A percentile compares a stretch with the other conserved stretches of the same genome.
Conservation (phyloP, 768 basidiomycete species). For the Tulasnella sp. region DNA sequence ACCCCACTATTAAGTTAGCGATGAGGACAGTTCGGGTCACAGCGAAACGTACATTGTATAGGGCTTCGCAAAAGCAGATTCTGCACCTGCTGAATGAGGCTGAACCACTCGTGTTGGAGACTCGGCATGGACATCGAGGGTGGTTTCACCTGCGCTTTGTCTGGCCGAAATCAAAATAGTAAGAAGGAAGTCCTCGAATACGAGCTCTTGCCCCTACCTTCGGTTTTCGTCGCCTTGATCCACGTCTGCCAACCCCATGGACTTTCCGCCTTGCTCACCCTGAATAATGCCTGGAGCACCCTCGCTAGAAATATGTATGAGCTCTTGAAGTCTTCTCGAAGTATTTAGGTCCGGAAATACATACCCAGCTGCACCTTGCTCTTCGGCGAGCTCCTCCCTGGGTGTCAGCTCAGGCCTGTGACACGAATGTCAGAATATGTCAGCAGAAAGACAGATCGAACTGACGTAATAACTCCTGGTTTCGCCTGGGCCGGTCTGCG, state of each 20-base stretch:
- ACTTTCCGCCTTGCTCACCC: not conserved
- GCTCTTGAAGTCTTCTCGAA: not conserved
- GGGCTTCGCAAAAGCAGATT: not conserved
- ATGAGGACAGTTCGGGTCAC: not conserved
- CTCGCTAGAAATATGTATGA: not conserved
- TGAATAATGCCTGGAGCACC: not conserved
- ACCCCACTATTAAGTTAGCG: not conserved
- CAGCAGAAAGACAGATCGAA: not conserved
- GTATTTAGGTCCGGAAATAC: not conserved
- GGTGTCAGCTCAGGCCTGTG: not conserved
- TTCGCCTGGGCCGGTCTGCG: not conserved
- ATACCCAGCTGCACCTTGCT: not conserved
- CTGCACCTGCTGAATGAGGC: not conserved
- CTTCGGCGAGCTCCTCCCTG: not conserved
- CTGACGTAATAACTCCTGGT: not conserved
- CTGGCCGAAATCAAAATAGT: not conserved
- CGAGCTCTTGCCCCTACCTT: too few species aligned
- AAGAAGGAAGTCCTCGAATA: not conserved
- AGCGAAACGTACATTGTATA: not conserved
- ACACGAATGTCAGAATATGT: too few species aligned
- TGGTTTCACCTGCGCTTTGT: not conserved
- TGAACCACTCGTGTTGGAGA: not conserved
- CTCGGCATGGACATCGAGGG: not conserved
- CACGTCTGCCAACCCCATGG: not conserved
- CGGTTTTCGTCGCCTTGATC: not conserved